phyloP scores from a whole-genome alignment of 2,329 filamentous ascomycete species.

The Sordariomycetes sp. region DNA sequence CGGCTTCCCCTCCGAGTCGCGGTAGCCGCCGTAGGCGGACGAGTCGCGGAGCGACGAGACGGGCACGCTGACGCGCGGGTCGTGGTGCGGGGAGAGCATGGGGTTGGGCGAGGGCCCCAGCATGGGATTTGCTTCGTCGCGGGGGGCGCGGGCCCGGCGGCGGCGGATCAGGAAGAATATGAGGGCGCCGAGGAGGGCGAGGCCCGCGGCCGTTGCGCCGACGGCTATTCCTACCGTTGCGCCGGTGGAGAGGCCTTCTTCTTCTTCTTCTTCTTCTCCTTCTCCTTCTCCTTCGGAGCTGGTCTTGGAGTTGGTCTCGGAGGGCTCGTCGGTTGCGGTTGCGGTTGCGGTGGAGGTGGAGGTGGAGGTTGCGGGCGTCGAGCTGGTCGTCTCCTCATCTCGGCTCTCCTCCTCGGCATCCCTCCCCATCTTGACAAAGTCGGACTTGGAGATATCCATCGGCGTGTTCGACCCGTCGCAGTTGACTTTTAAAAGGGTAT shows the following conservation, averaged over 20 bases:
- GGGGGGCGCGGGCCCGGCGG: not conserved
- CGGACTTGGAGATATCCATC: slow-evolving; percentile 23
- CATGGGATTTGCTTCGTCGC: slow-evolving; percentile 4
- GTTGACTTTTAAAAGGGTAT: slow-evolving; percentile 25
- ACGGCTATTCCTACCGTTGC: slow-evolving; percentile 26
- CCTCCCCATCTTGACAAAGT: slow-evolving; percentile 21
- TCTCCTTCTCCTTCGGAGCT: slow-evolving; percentile 5
- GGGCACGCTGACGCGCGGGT: not conserved
- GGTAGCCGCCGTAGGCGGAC: not conserved
- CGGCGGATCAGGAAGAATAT: slow-evolving; percentile 13
- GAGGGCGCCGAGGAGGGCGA: slow-evolving; percentile 12
- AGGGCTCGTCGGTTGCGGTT: not conserved
- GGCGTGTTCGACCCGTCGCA: slow-evolving; percentile 30
- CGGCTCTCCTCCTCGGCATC: slow-evolving; percentile 8
- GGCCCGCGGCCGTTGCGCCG: slow-evolving; percentile 17
- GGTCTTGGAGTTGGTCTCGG: slow-evolving; percentile 8
- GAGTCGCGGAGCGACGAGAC: not conserved
- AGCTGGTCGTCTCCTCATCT: slow-evolving; percentile 3
- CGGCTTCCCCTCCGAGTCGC: not conserved
- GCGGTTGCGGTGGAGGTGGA: slow-evolving; percentile 3
- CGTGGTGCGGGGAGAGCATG: not conserved
- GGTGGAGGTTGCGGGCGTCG: slow-evolving; percentile 5
- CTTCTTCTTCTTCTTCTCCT: slow-evolving; percentile 2
- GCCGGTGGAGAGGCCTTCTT: slow-evolving; percentile 17
- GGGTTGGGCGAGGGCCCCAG: not conserved